Conservation (phyloP, 257 asterid genomes). For the Thymus mandschuricus region DNA sequence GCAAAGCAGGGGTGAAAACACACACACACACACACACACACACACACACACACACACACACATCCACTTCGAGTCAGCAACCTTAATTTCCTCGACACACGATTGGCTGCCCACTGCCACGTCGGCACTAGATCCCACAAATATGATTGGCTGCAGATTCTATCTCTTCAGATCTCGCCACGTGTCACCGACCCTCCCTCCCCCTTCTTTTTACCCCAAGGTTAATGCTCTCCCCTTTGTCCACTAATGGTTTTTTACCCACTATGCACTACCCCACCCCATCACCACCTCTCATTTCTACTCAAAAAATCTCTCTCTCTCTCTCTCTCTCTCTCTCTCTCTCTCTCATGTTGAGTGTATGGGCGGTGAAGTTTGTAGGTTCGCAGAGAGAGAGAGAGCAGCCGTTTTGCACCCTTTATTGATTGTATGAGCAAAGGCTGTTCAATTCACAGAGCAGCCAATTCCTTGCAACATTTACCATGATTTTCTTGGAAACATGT, state of each 20-base stretch:
- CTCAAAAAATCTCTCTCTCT: not conserved
- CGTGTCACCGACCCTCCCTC: not conserved
- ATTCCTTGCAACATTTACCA: constrained; percentile 11
- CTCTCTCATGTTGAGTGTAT: constrained; percentile 21
- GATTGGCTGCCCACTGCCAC: constrained; percentile 28
- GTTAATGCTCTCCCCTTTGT: not conserved
- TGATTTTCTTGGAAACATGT: constrained; percentile 15
- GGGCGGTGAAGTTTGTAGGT: constrained; percentile 19
- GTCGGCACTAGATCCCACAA: constrained; percentile 17
- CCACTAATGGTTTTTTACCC: not conserved
- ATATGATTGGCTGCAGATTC: constrained; percentile 24
- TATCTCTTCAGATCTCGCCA: constrained; percentile 15
- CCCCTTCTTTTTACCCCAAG: not conserved
- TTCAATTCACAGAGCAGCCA: constrained; percentile 16
- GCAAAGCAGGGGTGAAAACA: too few species aligned
- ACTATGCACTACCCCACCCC: not conserved
- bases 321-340: not conserved
- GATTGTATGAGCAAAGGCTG: constrained; percentile 10
- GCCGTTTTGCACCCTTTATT: constrained; percentile 10
- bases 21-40: constrained; percentile 36
- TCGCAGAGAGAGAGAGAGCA: not conserved
- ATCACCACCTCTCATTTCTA: not conserved
- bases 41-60: constrained; percentile 32
- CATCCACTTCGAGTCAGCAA: constrained; percentile 43
- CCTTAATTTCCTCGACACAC: constrained; percentile 31